A percentile compares a stretch with the other conserved stretches of the same genome.
phyloP scores from a whole-genome alignment of 306 rosid species.

The Parietaria judaica region DNA sequence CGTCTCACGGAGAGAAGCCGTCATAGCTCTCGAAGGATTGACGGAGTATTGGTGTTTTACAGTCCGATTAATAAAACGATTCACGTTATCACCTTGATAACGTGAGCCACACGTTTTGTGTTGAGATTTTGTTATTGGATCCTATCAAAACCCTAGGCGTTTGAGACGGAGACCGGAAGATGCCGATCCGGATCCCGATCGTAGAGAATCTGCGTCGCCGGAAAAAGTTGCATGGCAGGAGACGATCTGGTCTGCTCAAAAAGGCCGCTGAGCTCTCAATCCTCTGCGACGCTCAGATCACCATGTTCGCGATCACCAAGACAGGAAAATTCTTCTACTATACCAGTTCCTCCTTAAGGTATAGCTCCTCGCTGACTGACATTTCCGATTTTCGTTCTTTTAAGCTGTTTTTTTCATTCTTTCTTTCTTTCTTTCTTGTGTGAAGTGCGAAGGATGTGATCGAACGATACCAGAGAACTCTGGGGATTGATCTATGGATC shows the following conservation, averaged over 20 bases:
- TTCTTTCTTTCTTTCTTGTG: not conserved
- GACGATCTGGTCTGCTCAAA: constrained; percentile 75
- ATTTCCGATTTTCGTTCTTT: no score
- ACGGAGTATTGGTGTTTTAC: no score
- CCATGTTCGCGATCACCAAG: constrained; percentile 51
- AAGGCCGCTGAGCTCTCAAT: constrained; percentile 81
- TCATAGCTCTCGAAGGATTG: no score
- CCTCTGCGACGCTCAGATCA: constrained; percentile 76
- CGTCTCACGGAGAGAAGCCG: no score
- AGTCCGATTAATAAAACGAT: no score
- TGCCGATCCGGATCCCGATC: constrained; percentile 86
- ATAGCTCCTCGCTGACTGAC: constrained; percentile 4
- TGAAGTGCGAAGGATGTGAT: constrained; percentile 35
- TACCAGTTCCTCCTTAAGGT: constrained; percentile 62
- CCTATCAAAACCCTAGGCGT: no score
- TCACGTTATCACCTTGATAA: no score
- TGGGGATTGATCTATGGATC: constrained; percentile 58
- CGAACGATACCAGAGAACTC: constrained; percentile 58
- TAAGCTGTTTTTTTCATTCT: not conserved
- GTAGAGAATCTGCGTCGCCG: constrained; percentile 63
- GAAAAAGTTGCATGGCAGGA: constrained; percentile 12
- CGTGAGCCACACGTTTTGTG: no score
- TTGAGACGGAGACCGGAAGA: no score
- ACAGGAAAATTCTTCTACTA: constrained; percentile 60
- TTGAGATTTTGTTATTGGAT: no score